Evolutionary conservation across 495 filamentous ascomycete species (phyloP), one percentile per base, ranked within the genome.

Genomic region (Talaromyces wortmannii): DNA sequence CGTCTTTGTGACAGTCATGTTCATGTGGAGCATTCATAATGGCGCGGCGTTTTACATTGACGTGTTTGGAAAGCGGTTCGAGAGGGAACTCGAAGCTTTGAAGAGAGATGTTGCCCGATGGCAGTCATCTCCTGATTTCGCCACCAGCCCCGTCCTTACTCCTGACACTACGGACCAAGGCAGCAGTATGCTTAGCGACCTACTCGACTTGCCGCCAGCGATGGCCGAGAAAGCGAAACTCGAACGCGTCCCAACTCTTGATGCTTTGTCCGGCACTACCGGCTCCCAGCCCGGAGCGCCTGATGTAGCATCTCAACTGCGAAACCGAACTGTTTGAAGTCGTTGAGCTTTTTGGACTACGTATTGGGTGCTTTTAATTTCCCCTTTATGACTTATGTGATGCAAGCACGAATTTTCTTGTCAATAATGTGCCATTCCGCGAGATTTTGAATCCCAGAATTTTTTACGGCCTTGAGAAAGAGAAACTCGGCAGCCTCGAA

Each of bases 31-130:
- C 61, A 82, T 96, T 49, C 90, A 96, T 69, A 98, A 98, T 59
- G 94, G 94, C 30, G 89, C 91, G 23, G 96, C 91, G 12, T 98
- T 88, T 67, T 98, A 98, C 67, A 96, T 97, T 66, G 94, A 98
- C 60, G 86, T 96, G 12, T 98, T 96, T 60, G 94, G 94, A 54
- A 96, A 87, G 64, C 83, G 91, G 5, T 97, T 97, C 76, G 89
- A 97, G 76, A 95, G 91, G 66, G 95, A 98, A 70, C 77, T 98
- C 17, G 95, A 97, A 67, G 81, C 86, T 32, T 79, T 98, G 70
- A 91, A 87, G 74, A 82, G 80, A 55, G 94, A 98, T 67, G 91
- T 97, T 31, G 85, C 84, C 7, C 91, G 89, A 64, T 96, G 91
- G 92, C 91, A 96, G 68, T 68, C 67, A 30, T 75, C 70, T 13